These are phyloP conservation scores for Dittrichia graveolens DNA, from an alignment of 129 eudicot species.

Conservation along the genomic window DNA sequence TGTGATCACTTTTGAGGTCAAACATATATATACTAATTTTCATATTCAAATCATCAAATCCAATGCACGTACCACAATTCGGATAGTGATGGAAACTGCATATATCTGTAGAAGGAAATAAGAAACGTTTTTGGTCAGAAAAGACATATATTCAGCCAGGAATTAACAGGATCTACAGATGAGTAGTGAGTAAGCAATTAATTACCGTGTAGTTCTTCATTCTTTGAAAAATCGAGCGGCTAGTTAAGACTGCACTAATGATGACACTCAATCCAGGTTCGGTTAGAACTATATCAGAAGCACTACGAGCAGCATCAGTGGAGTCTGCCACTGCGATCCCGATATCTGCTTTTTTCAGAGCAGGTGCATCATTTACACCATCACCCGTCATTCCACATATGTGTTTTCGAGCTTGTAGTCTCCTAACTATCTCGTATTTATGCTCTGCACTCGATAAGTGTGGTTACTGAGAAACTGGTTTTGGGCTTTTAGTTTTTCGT, in stretches of 20 bases:
- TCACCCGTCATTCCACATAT: constrained; percentile 95
- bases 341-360: constrained; percentile 79
- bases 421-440: constrained; percentile 82
- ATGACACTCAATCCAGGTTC: constrained; percentile 93
- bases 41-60: neutral
- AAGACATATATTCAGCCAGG: neutral
- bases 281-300: constrained; percentile 86
- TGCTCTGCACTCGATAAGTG: constrained; percentile 50
- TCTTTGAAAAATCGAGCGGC: constrained; percentile 90
- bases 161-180: neutral
- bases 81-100: constrained; percentile 94
- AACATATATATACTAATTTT: constrained; percentile 15
- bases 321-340: constrained; percentile 90
- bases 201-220: constrained; percentile 90
- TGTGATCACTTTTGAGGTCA: constrained; percentile 19
- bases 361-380: constrained; percentile 94
- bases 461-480: neutral
- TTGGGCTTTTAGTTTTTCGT: too few species aligned
- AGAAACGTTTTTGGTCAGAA: neutral
- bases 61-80: constrained; percentile 76
- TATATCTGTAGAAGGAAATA: constrained; percentile 59
- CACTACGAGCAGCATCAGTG: constrained; percentile 93
- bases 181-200: constrained; percentile 10
- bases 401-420: constrained; percentile 73
- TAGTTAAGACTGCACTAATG: constrained; percentile 86